Base-by-base conservation (phyloP, 1,284 basidiomycete genomes). In the Heterobasidion annosum region DNA sequence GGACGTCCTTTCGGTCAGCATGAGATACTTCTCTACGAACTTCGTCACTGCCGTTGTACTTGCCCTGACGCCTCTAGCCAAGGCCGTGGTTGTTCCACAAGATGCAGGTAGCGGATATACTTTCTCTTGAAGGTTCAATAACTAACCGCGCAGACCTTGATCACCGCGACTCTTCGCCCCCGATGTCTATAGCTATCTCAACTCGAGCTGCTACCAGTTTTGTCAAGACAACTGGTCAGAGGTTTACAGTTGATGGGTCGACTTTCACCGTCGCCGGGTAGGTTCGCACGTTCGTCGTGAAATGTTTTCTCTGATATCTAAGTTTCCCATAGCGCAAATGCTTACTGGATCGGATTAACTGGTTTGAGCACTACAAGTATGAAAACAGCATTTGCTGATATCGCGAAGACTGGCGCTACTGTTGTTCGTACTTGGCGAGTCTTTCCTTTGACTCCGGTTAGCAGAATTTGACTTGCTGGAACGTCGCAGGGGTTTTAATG, bases 401-500 rank as follows among this genome's bases (percentile, higher is more conserved):
- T 83, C 48, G 78, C 75, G 0, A 68, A 63, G 5, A 66, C 76
- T 13, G 82, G 83, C 7, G 74, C 73, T 9, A 84, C 82, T 1
- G 75, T 74, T 10, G 78, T 83, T 19, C 72, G 81, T 50, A 83
- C 81, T 42, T 82, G 79, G 80, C 80, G 58, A 63, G 68, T 62
- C 13, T 35, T 19, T n/a, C 3, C 33, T 45, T 19, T 18, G 25
- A 25, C 25, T 25, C 25, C 3, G 25, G 3, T 25, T 25, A 25
- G 44, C 18, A 8, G 54, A 34, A 43, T 48, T 5, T 18, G 10
- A 32, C 48, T 40, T 19, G 40, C 48, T 15, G 34, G 35, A 19
- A 3, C 18, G 16, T n/a, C 12, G 66, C 58, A 78, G 80, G 80
- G 82, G 82, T 2, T 84, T 84, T 73, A 83, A 83, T 62, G 82